phyloP scores from a whole-genome alignment of 2,329 filamentous ascomycete species.

The Microdochium paspali region DNA sequence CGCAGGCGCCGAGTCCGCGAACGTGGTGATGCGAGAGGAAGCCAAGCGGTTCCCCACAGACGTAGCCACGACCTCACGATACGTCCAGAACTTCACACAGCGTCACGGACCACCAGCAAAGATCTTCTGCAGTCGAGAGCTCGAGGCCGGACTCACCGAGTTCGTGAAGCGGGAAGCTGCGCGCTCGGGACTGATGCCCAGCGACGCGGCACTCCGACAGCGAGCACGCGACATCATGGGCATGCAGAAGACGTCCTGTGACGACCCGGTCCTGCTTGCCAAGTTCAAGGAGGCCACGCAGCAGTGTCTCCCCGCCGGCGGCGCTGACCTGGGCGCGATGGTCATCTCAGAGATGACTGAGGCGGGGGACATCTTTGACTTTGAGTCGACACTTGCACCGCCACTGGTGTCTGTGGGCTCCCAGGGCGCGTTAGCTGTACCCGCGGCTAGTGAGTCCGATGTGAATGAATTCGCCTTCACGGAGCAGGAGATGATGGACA shows the following conservation, averaged over 20 bases:
- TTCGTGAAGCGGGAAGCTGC: constrained; percentile 33
- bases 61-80: constrained; percentile 36
- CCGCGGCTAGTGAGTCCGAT: constrained; percentile 8
- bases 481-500: constrained; percentile 18
- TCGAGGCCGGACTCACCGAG: constrained; percentile 42
- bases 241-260: constrained; percentile 38
- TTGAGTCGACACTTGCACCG: not conserved
- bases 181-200: constrained; percentile 30
- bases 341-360: not conserved
- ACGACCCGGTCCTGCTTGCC: constrained; percentile 39
- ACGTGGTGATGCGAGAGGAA: constrained; percentile 23
- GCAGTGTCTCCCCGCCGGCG: constrained; percentile 2
- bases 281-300: constrained; percentile 42
- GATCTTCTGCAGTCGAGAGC: constrained; percentile 49
- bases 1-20: constrained; percentile 21
- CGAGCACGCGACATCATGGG: constrained; percentile 39
- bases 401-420: not conserved
- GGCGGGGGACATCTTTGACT: not conserved
- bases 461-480: constrained; percentile 11
- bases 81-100: constrained; percentile 31
- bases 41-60: constrained; percentile 32
- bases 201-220: constrained; percentile 34
- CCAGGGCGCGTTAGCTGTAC: not conserved
- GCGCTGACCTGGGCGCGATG: not conserved
- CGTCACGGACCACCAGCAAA: constrained; percentile 35